These are phyloP conservation scores for Lasiosphaeria miniovina DNA, from an alignment of 495 filamentous ascomycete genomes.

Conservation along the genomic window DNA sequence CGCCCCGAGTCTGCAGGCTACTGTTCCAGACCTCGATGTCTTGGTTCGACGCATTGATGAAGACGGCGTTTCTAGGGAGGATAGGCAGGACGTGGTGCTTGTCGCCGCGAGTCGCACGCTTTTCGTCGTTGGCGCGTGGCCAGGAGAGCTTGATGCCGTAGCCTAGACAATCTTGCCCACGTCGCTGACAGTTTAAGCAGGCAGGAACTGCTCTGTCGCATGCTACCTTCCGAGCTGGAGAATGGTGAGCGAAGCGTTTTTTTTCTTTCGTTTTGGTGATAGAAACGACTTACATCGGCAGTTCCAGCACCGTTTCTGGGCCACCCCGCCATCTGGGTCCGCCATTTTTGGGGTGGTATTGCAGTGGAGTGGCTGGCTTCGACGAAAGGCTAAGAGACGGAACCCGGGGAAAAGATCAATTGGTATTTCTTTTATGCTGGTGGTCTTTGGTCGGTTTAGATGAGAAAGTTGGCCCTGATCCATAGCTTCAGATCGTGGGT, in stretches of 20 bases:
- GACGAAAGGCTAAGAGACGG: too few relatives aligned
- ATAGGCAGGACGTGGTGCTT: constrained; percentile 9
- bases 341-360: neutral
- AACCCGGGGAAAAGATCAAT: too few relatives aligned
- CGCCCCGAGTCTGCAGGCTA: too few relatives aligned
- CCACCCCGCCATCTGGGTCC: neutral
- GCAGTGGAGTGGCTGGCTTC: too few relatives aligned
- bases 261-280: neutral
- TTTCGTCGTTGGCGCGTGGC: constrained; percentile 17
- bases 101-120: constrained; percentile 2
- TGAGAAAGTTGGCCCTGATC: too few relatives aligned
- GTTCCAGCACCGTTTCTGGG: constrained; percentile 13
- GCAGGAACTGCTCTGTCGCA: constrained; percentile 20
- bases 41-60: constrained; percentile 15
- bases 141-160: constrained; percentile 25
- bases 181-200: constrained; percentile 20
- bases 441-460: too few relatives aligned
- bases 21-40: constrained; percentile 15
- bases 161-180: constrained; percentile 18
- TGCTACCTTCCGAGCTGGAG: constrained; percentile 19
- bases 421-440: too few relatives aligned
- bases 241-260: neutral
- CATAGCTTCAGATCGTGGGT: too few relatives aligned
- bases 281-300: constrained; percentile 10
- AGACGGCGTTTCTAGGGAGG: constrained; percentile 9